Evolutionary conservation across 1,139 yeast genomes (phyloP).

Genomic region (Blastobotrys malaysiensis): DNA sequence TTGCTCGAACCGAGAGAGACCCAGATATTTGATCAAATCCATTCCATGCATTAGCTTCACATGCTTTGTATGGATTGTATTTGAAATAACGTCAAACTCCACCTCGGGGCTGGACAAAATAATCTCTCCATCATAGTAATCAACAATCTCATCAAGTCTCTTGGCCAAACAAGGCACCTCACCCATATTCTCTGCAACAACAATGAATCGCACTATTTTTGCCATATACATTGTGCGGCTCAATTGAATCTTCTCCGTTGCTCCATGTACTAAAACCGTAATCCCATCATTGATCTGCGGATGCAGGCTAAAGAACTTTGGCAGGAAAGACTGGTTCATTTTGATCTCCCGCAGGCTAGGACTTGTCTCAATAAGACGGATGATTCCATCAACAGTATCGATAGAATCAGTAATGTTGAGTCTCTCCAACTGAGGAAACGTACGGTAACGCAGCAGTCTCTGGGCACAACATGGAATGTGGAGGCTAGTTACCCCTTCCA

Average conservation of each 20-base stretch:
- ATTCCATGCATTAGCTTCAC: not conserved
- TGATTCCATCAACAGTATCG: not conserved
- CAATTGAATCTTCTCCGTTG: not conserved
- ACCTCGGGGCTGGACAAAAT: not conserved
- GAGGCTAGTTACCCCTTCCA: not conserved
- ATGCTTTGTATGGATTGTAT: not conserved
- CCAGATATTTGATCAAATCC: not conserved
- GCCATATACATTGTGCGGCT: not conserved
- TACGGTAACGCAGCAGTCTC: slow-evolving; percentile 1
- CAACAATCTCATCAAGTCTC: not conserved
- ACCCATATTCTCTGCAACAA: not conserved
- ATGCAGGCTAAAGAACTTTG: not conserved
- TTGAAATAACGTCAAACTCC: not conserved
- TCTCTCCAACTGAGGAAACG: slow-evolving; percentile 1
- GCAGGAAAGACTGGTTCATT: not conserved
- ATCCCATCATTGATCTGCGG: not conserved
- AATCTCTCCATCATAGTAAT: not conserved
- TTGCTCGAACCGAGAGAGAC: not conserved
- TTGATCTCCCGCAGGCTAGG: slow-evolving; percentile 1
- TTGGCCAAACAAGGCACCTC: not conserved
- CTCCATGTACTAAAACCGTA: not conserved
- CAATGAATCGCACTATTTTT: not conserved
- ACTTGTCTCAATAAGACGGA: not conserved
- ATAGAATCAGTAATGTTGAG: not conserved
- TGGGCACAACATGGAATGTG: not conserved